A percentile compares a stretch with the other conserved stretches of the same genome.
Evolutionary conservation across 306 rosid species (phyloP).

Genomic region (Castanea crenata): DNA sequence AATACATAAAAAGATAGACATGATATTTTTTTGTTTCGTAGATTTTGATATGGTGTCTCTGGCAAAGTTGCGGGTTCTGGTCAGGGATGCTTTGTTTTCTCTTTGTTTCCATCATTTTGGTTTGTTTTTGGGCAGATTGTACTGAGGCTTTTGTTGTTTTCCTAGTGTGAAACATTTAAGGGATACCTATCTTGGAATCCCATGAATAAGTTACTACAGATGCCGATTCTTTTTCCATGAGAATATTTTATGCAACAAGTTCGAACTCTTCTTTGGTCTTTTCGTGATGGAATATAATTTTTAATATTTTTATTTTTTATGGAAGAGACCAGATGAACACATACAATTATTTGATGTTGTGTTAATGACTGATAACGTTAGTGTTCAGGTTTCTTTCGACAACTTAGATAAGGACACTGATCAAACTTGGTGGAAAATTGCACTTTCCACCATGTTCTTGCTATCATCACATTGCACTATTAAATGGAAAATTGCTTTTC

Average conservation of each 20-base stretch:
- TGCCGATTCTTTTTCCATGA: constrained; percentile 47
- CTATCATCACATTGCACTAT: neutral
- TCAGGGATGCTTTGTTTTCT: constrained; percentile 52
- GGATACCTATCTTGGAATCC: constrained; percentile 76
- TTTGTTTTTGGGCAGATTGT: constrained; percentile 64
- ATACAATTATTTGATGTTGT: neutral
- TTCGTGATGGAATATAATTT: constrained; percentile 16
- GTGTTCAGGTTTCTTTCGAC: neutral
- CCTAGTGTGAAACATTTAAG: constrained; percentile 73
- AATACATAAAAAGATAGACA: constrained; percentile 46
- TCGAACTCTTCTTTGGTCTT: constrained; percentile 6
- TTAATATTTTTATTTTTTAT: neutral
- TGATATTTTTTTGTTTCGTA: constrained; percentile 34
- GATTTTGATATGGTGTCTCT: constrained; percentile 61
- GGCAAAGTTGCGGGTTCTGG: constrained; percentile 57
- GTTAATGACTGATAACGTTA: neutral
- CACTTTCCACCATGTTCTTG: neutral
- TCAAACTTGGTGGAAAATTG: neutral
- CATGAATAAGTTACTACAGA: constrained; percentile 57
- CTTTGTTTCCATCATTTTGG: constrained; percentile 47
- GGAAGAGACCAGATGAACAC: neutral
- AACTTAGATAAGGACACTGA: neutral
- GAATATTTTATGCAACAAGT: constrained; percentile 34
- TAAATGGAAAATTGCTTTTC: neutral
- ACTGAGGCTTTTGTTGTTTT: constrained; percentile 58